A percentile compares a stretch with the other conserved stretches of the same genome.
phyloP scores from a whole-genome alignment of 768 basidiomycete genomes.

The Suillus cothurnatus region DNA sequence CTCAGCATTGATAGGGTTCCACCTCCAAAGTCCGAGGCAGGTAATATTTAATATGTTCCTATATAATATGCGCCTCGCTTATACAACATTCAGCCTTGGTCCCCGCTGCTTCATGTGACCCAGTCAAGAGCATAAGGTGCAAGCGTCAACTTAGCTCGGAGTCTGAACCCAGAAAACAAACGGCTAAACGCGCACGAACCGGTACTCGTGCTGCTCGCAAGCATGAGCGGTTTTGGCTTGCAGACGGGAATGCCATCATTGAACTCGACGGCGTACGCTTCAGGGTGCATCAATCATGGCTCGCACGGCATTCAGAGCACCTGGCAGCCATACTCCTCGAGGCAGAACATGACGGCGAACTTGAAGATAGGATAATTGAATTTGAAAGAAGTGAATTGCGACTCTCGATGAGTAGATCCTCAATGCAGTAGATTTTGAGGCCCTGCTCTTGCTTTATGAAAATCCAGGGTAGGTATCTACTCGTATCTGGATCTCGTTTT shows the following conservation, averaged over 20 bases:
- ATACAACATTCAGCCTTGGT: background rate
- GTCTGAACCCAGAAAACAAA: background rate
- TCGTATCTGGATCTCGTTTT: background rate
- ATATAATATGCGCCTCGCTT: background rate
- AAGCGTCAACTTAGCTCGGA: background rate
- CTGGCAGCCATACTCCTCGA: slow-evolving; percentile 25
- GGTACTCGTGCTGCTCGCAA: background rate
- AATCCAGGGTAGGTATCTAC: slow-evolving; percentile 6
- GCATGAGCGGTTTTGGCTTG: slow-evolving; percentile 34
- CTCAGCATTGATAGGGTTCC: too few relatives aligned
- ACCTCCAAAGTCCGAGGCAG: too few relatives aligned
- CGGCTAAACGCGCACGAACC: background rate
- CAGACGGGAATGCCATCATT: slow-evolving; percentile 38
- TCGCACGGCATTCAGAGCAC: slow-evolving; percentile 30
- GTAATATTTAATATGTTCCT: background rate
- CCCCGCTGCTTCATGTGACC: too few relatives aligned
- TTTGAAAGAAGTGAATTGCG: too few relatives aligned
- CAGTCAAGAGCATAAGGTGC: background rate
- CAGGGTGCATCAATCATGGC: slow-evolving; percentile 36
- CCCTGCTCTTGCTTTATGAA: slow-evolving; percentile 1
- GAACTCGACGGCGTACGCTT: slow-evolving; percentile 35
- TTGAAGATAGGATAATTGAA: background rate
- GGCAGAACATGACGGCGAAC: background rate
- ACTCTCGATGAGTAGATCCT: background rate
- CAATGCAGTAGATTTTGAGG: slow-evolving; percentile 2